phyloP scores from a whole-genome alignment of 768 basidiomycete genomes.

The Russula foetens region DNA sequence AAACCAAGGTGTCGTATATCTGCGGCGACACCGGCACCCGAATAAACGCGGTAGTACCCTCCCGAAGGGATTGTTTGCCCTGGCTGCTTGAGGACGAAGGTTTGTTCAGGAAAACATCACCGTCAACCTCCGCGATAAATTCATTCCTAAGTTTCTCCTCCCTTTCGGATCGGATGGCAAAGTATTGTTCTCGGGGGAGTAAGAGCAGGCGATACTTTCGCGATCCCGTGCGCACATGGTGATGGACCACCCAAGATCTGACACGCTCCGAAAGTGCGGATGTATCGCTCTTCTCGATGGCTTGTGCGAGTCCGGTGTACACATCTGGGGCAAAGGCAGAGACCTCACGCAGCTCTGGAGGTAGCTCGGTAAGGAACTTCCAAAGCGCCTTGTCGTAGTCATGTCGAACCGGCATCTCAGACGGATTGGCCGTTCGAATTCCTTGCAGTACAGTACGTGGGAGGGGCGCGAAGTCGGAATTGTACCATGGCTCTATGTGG shows the following conservation, averaged over 20 bases:
- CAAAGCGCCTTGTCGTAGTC: conserved; percentile 44
- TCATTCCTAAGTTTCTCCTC: conserved; percentile 43
- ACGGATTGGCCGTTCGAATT: conserved; percentile 43
- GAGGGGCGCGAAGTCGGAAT: conserved; percentile 51
- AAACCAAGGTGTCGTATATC: conserved; percentile 61
- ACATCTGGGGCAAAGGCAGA: conserved; percentile 46
- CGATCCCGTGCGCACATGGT: conserved; percentile 56
- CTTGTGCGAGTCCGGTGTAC: conserved; percentile 45
- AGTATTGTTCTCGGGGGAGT: conserved; percentile 52
- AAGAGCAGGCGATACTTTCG: conserved; percentile 49
- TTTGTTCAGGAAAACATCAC: conserved; percentile 23
- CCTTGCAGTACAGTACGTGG: conserved; percentile 48
- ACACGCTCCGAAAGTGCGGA: conserved; percentile 32
- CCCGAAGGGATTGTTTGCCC: conserved; percentile 24
- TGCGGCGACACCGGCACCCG: conserved; percentile 58
- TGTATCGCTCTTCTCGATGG: conserved; percentile 32
- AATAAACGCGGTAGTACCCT: conserved; percentile 41
- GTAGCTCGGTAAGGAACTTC: conserved; percentile 42
- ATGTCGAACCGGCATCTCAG: conserved; percentile 52
- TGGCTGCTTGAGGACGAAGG: conserved; percentile 8
- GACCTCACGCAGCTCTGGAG: conserved; percentile 50
- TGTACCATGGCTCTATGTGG: conserved; percentile 49
- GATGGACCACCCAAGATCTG: conserved; percentile 48
- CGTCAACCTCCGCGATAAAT: conserved; percentile 36
- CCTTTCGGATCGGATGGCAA: conserved; percentile 39